Conservation (phyloP, 2,329 filamentous ascomycete genomes). For the Fusarium agapanthi region DNA sequence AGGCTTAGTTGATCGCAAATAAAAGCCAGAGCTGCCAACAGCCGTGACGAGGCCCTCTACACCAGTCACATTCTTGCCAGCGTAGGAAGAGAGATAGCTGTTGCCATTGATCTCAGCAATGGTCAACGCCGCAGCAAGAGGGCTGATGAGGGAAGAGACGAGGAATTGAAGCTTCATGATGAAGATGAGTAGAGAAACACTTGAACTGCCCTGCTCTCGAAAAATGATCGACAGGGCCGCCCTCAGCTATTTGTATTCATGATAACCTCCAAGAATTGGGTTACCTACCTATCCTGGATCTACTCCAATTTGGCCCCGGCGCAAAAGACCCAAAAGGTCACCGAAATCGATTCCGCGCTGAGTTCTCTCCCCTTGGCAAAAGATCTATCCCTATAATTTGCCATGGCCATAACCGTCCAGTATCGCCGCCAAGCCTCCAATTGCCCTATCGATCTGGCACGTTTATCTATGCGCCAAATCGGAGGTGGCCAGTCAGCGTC, state of each 20-base stretch:
- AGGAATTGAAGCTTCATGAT: conserved; percentile 45
- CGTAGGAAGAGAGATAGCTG: conserved; percentile 68
- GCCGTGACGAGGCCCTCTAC: conserved; percentile 73
- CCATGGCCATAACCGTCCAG: not conserved
- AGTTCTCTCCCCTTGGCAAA: conserved; percentile 13
- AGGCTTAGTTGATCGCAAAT: conserved; percentile 67
- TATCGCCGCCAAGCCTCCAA: conserved; percentile 19
- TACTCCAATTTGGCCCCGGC: not conserved
- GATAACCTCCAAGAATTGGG: not conserved
- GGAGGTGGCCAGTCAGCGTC: conserved; percentile 28
- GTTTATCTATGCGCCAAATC: conserved; percentile 39
- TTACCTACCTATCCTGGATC: conserved; percentile 18
- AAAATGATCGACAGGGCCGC: not conserved
- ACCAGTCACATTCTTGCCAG: conserved; percentile 63
- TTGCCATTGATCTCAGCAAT: conserved; percentile 74
- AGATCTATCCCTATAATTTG: conserved; percentile 12
- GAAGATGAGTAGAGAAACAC: not conserved
- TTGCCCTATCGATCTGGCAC: conserved; percentile 42
- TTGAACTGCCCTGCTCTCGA: not conserved
- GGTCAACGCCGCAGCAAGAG: conserved; percentile 51
- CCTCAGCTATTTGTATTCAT: conserved; percentile 33
- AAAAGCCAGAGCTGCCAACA: conserved; percentile 69
- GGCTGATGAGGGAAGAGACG: conserved; percentile 39
- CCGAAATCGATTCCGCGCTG: conserved; percentile 11
- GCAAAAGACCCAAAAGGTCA: conserved; percentile 29